Conservation (phyloP, 139 green algal genomes). For the Spirogloea muscicola region DNA sequence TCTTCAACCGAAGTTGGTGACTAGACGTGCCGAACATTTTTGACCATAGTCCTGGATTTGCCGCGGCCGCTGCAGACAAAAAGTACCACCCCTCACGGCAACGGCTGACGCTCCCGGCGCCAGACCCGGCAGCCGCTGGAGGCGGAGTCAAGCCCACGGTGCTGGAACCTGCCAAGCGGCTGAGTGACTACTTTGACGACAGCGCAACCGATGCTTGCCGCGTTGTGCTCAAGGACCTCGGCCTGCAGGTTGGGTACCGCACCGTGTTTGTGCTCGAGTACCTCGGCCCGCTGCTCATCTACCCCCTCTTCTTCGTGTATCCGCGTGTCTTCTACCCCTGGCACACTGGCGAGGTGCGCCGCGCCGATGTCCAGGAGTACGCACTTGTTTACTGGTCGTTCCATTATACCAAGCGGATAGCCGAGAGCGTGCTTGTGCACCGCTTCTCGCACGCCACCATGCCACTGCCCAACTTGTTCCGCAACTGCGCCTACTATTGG, state of each 20-base stretch:
- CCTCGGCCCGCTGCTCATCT: constrained; percentile 87
- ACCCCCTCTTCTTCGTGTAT: constrained; percentile 85
- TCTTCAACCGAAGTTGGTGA: not conserved
- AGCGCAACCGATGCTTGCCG: constrained; percentile 55
- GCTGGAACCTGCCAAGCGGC: constrained; percentile 31
- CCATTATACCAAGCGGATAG: constrained; percentile 94
- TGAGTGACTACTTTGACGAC: constrained; percentile 47
- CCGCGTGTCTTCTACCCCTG: too few species aligned
- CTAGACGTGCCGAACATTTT: not conserved
- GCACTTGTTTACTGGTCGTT: constrained; percentile 85
- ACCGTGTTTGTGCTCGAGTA: constrained; percentile 99
- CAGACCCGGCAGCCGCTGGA: not conserved
- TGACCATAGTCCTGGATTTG: not conserved
- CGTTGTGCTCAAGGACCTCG: constrained; percentile 85
- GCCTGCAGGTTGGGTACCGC: constrained; percentile 76
- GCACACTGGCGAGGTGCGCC: too few species aligned
- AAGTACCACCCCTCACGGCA: constrained; percentile 42
- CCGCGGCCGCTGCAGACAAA: constrained; percentile 19
- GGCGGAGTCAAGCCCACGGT: constrained; percentile 6
- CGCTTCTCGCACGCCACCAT: constrained; percentile 82
- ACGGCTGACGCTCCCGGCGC: constrained; percentile 29
- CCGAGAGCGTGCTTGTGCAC: constrained; percentile 94
- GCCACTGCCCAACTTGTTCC: constrained; percentile 91
- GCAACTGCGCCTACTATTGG: constrained; percentile 97
- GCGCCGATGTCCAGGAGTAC: constrained; percentile 71